phyloP scores from a whole-genome alignment of 768 basidiomycete genomes.

The Rhizopogon vesiculosus region DNA sequence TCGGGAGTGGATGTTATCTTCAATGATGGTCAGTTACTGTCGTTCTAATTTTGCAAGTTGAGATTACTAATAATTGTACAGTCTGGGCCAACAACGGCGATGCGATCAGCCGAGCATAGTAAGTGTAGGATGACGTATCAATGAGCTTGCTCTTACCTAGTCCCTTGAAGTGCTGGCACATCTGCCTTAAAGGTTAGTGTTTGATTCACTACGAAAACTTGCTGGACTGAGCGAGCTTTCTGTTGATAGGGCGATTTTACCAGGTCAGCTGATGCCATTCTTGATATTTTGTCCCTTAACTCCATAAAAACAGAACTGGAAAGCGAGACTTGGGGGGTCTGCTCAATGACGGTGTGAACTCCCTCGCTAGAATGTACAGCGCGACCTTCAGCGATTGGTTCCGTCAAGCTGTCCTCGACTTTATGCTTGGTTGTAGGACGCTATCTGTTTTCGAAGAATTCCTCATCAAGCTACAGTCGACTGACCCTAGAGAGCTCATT shows the following conservation, averaged over 20 bases:
- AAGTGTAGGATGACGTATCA: constrained; percentile 22
- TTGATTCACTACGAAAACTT: neutral
- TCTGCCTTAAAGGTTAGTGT: constrained; percentile 80
- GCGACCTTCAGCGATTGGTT: constrained; percentile 96
- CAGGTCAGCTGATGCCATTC: constrained; percentile 38
- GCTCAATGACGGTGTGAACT: constrained; percentile 95
- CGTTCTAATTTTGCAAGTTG: neutral
- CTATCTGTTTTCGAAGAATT: constrained; percentile 92
- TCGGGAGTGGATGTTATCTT: constrained; percentile 69
- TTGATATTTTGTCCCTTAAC: constrained; percentile 4
- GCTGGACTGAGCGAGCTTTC: neutral
- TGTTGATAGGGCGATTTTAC: constrained; percentile 75
- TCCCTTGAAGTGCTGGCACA: constrained; percentile 74
- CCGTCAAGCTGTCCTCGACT: constrained; percentile 92
- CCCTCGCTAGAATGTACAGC: constrained; percentile 84
- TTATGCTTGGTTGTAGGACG: constrained; percentile 83
- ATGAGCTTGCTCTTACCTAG: neutral
- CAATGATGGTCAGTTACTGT: constrained; percentile 56
- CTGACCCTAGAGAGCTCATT: constrained; percentile 89
- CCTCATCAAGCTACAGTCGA: constrained; percentile 77
- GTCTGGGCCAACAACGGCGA: constrained; percentile 99
- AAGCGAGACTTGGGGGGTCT: constrained; percentile 90
- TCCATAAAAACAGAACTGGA: constrained; percentile 64
- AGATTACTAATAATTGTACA: constrained; percentile 17
- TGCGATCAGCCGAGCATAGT: constrained; percentile 87